Evolutionary conservation across 1,284 basidiomycete species (phyloP).

Genomic region (Leccinum solheimii): DNA sequence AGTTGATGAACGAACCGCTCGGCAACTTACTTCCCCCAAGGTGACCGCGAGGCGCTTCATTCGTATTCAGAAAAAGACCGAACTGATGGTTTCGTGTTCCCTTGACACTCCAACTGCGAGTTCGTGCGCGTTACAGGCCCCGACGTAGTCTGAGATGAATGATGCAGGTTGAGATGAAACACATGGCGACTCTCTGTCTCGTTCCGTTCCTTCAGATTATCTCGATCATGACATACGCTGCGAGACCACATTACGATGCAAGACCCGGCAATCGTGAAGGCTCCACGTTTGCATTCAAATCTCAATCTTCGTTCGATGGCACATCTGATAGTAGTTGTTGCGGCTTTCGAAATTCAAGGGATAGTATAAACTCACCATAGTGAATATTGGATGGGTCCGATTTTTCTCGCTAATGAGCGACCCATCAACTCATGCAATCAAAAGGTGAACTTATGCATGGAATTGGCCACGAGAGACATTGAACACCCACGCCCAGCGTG

Average conservation of each 20-base stretch:
- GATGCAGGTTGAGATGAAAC: background rate
- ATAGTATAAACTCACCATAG: background rate
- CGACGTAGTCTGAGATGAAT: background rate
- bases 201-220: background rate
- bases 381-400: background rate
- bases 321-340: background rate
- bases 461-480: background rate
- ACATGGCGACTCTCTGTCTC: background rate
- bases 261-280: background rate
- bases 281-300: background rate
- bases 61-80: background rate
- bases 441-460: background rate
- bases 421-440: background rate
- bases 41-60: conserved; percentile 65
- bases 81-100: background rate
- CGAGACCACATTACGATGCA: background rate
- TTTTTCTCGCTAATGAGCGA: background rate
- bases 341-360: background rate
- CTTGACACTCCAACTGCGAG: background rate
- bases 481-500: background rate
- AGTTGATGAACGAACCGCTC: background rate
- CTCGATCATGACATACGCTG: background rate
- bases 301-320: background rate
- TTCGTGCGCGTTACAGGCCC: background rate
- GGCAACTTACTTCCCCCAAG: conserved; percentile 48